phyloP scores from a whole-genome alignment of 495 filamentous ascomycete genomes.

The Elasticomyces elasticus region DNA sequence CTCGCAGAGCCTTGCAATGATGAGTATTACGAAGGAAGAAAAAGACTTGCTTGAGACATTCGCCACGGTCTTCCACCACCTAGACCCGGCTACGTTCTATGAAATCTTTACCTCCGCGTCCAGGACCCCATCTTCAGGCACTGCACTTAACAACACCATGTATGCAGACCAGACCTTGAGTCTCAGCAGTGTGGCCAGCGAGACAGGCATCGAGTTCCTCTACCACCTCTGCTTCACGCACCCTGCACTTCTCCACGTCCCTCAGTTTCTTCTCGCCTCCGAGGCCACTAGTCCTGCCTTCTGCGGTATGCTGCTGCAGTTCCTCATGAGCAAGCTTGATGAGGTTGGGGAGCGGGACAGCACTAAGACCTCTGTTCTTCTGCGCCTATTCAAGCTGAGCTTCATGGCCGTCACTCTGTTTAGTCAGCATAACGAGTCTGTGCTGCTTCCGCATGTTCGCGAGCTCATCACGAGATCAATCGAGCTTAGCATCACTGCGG shows the following conservation, averaged over 20 bases:
- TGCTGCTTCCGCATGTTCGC: constrained; percentile 87
- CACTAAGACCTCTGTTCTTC: constrained; percentile 78
- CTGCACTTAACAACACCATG: too few relatives aligned
- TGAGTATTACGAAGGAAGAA: constrained; percentile 85
- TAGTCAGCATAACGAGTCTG: constrained; percentile 85
- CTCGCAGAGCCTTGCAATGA: constrained; percentile 39
- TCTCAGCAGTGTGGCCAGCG: too few relatives aligned
- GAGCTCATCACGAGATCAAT: constrained; percentile 96
- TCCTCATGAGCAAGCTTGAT: constrained; percentile 90
- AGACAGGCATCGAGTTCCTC: constrained; percentile 88
- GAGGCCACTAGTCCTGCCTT: constrained; percentile 97
- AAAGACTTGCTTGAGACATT: constrained; percentile 97
- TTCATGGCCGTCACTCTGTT: constrained; percentile 99
- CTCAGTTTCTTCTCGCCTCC: constrained; percentile 94
- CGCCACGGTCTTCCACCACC: constrained; percentile 95
- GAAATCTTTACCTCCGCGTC: constrained; percentile 61
- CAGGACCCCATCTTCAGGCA: background rate
- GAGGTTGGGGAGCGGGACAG: constrained; percentile 88
- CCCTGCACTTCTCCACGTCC: constrained; percentile 82
- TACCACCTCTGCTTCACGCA: constrained; percentile 98
- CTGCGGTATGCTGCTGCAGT: constrained; percentile 92
- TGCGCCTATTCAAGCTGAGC: constrained; percentile 93
- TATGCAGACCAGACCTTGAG: too few relatives aligned
- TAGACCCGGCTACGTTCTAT: constrained; percentile 96
- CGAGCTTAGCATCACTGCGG: constrained; percentile 85